Evolutionary conservation across 169 alveolate genomes (phyloP).

Genomic region (Amoebophrya sp.): DNA sequence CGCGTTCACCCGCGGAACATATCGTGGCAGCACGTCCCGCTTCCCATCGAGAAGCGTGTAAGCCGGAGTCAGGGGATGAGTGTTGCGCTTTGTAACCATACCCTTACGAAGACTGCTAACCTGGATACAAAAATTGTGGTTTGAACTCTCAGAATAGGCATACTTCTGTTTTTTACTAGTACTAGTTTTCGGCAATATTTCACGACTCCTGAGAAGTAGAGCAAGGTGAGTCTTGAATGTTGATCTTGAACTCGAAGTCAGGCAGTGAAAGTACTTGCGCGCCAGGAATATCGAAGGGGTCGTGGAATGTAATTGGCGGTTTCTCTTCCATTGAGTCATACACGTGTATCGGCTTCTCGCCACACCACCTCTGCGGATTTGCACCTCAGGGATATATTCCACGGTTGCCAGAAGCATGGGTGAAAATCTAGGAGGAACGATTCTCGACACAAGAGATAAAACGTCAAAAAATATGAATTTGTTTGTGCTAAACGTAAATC

Average conservation of each 20-base stretch:
- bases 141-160: no score
- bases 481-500: no score
- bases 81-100: conserved; percentile 7
- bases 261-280: no score
- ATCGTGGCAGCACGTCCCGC: conserved; percentile 19
- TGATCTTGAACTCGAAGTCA: no score
- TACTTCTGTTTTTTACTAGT: no score
- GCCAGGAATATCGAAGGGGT: conserved; percentile 30
- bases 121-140: neutral
- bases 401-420: no score
- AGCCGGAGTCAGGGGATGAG: conserved; percentile 23
- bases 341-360: neutral
- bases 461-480: no score
- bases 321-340: neutral
- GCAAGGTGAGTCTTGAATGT: no score
- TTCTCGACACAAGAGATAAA: no score
- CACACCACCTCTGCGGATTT: neutral
- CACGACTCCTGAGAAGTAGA: no score
- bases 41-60: conserved; percentile 30
- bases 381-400: neutral
- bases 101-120: conserved; percentile 25
- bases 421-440: no score
- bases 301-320: conserved; percentile 13
- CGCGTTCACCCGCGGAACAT: neutral
- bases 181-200: no score